Base-by-base conservation (phyloP, 2,329 filamentous ascomycete species). In the Fusarium lyarnte region DNA sequence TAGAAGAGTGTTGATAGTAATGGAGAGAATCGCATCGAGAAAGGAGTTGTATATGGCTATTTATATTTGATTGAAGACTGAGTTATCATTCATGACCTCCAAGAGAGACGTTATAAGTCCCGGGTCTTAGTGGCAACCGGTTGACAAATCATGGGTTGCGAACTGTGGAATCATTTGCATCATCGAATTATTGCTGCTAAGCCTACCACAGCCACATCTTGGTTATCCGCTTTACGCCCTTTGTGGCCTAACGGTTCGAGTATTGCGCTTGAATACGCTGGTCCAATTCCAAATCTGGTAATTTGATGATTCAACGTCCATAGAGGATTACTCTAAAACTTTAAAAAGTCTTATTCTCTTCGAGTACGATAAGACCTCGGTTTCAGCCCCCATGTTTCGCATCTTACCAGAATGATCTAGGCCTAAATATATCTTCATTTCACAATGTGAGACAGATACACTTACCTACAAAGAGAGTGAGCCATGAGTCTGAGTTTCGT, bases 1-100 rank as follows among this genome's bases (percentile, higher is more conserved):
- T 83, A 85, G 72, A 87, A 75, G 66, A 89, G 77, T 58, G 81
- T 84, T 61, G 86, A 82, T 61, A 87, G 76, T 57, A 86, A 79
- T 55, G 82, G 84, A 74, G 83, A 84, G 74, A 88, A 83, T 77
- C 85, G 85, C 87, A 90, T 89, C 66, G 69, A 45, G 45, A 54
- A 31, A 29, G 23, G 51, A 67, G 21, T 54, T 39, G 27, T 57
- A 42, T 41, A 27, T 51, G 19, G 13, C 31, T 58, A 58, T 70
- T 73, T 72, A 73, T 70, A 73, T 66, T 47, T 47, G 14, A 39
- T 49, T 54, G 23, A 53, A 61, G 35, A 35, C 21, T 42, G 35
- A 33, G 23, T 35, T 46, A 25, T 35, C 27, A 51, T 66, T 57
- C 39, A 58, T 23, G 43, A 35, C 25, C n/a, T 60, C 41, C 27